Evolutionary conservation across 2,329 filamentous ascomycete species (phyloP).

Genomic region (Albophoma yamanashiensis): DNA sequence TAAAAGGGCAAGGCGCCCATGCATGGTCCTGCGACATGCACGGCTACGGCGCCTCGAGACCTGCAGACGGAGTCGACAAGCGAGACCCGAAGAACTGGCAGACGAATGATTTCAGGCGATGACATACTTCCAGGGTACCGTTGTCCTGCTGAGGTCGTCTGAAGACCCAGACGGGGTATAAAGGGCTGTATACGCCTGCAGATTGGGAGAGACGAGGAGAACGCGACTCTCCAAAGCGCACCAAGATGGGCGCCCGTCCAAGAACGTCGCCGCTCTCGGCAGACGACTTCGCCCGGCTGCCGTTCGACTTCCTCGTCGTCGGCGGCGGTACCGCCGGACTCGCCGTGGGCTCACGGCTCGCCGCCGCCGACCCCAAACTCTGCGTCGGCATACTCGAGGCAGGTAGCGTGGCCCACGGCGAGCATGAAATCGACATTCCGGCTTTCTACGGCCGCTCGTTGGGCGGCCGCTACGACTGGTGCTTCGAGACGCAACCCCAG

Average conservation of each 20-base stretch:
- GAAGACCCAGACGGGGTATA: background rate
- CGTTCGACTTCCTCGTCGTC: slow-evolving; percentile 30
- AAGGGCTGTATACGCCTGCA: background rate
- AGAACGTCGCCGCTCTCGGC: background rate
- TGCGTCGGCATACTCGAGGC: slow-evolving; percentile 21
- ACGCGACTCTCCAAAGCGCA: background rate
- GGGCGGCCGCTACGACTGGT: slow-evolving; percentile 28
- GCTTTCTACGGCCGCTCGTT: slow-evolving; percentile 24
- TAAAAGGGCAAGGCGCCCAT: background rate
- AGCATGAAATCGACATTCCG: slow-evolving; percentile 26
- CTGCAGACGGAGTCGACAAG: background rate
- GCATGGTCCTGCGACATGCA: background rate
- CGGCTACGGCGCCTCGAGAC: background rate
- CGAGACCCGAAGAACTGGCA: background rate
- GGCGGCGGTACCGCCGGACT: slow-evolving; percentile 46
- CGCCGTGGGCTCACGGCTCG: slow-evolving; percentile 35
- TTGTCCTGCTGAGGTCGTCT: background rate
- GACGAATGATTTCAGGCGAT: too few relatives aligned
- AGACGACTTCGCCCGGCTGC: slow-evolving; percentile 12
- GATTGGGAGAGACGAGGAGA: background rate
- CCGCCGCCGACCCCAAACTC: slow-evolving; percentile 23
- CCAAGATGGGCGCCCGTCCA: background rate
- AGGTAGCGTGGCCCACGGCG: slow-evolving; percentile 14
- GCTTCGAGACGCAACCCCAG: slow-evolving; percentile 28
- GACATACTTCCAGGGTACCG: background rate